Evolutionary conservation across 257 asterid genomes (phyloP).

Genomic region (Solanum etuberosum): DNA sequence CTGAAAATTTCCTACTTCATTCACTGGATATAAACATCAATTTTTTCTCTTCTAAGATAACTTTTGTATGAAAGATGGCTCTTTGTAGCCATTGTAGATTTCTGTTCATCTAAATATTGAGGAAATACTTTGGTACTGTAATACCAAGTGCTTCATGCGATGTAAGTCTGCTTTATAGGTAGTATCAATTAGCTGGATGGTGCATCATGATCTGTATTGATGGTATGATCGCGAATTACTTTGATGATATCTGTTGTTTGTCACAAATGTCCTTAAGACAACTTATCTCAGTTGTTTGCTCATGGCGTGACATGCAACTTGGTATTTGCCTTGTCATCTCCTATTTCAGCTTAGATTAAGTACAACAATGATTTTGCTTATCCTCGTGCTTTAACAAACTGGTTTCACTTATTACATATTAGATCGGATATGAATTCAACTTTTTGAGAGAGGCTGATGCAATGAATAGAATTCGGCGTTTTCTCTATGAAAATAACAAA

Average conservation of each 20-base stretch:
- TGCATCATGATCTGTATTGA: not conserved
- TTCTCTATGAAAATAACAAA: constrained; percentile 59
- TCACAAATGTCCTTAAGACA: not conserved
- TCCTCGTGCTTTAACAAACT: not conserved
- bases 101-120: not conserved
- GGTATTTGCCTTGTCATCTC: not conserved
- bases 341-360: not conserved
- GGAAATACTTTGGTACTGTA: not conserved
- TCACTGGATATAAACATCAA: not conserved
- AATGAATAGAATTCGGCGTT: constrained; percentile 68
- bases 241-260: not conserved
- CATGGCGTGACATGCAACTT: not conserved
- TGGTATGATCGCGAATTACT: not conserved
- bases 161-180: not conserved
- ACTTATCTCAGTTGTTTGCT: not conserved
- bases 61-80: not conserved
- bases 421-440: constrained; percentile 93
- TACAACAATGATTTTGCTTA: not conserved
- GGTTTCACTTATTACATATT: constrained; percentile 8
- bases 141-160: not conserved
- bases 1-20: not conserved
- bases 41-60: not conserved
- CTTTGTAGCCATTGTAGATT: not conserved
- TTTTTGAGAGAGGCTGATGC: constrained; percentile 92
- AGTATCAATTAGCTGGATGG: not conserved